Conservation (phyloP, 1,284 basidiomycete species). For the Cystobasidium slooffiae region DNA sequence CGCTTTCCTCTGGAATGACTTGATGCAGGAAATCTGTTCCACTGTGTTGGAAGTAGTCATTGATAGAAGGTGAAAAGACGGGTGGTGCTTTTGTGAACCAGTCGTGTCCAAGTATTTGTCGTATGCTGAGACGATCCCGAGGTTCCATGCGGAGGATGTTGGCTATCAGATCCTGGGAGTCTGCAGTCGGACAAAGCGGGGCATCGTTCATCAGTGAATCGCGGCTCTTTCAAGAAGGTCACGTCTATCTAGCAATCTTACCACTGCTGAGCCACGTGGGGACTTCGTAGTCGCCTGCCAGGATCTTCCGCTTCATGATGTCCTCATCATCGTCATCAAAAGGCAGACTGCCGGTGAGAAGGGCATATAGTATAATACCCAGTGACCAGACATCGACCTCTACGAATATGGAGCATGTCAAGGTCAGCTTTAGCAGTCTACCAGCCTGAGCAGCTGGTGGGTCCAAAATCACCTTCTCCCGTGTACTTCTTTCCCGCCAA, state of each 20-base stretch:
- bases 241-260: conserved; percentile 55
- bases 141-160: conserved; percentile 82
- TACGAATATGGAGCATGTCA: conserved; percentile 55
- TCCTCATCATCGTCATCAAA: conserved; percentile 96
- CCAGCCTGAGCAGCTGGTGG: too few species aligned
- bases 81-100: conserved; percentile 74
- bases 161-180: conserved; percentile 77
- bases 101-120: conserved; percentile 81
- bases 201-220: conserved; percentile 35
- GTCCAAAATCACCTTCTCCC: conserved; percentile 84
- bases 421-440: neutral
- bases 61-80: conserved; percentile 26
- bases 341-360: conserved; percentile 90
- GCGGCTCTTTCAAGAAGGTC: conserved; percentile 44
- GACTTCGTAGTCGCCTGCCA: conserved; percentile 85
- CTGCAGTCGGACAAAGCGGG: conserved; percentile 59
- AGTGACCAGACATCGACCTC: conserved; percentile 98
- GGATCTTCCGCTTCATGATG: conserved; percentile 84
- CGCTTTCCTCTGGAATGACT: conserved; percentile 56
- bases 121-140: conserved; percentile 73
- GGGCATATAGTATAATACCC: conserved; percentile 91
- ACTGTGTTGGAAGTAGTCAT: conserved; percentile 45
- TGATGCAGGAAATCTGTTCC: conserved; percentile 52
- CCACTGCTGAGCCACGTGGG: conserved; percentile 87
- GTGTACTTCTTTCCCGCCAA: conserved; percentile 84